Percentiles rank a stretch among this genome's conserved stretches.
Conservation (phyloP, 805 yeast genomes). For the Ogataea parapolymorpha region DNA sequence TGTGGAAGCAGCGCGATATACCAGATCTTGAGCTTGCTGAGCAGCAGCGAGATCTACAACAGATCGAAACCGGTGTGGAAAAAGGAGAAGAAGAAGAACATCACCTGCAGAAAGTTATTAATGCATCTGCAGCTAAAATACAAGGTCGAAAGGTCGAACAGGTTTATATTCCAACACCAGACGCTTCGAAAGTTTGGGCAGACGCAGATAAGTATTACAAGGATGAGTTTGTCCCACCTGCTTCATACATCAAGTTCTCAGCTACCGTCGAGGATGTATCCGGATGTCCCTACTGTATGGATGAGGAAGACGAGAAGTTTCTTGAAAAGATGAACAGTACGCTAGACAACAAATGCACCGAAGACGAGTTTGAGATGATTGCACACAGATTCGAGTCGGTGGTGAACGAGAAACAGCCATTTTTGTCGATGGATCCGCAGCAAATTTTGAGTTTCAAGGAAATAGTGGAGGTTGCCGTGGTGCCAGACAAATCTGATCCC, state of each 20-base stretch:
- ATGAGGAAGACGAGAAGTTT: conserved; percentile 79
- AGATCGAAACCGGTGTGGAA: conserved; percentile 96
- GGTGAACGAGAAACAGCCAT: conserved; percentile 83
- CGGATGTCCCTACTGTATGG: conserved; percentile 85
- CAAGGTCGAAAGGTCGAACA: conserved; percentile 48
- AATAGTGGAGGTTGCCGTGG: conserved; percentile 49
- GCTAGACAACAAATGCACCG: conserved; percentile 49
- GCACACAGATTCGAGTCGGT: conserved; percentile 71
- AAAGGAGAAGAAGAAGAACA: conserved; percentile 97
- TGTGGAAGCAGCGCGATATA: conserved; percentile 72
- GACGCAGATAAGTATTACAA: conserved; percentile 72
- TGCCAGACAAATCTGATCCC: conserved; percentile 46
- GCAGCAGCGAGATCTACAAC: conserved; percentile 81
- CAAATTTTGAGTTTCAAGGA: conserved; percentile 72
- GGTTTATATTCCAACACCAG: conserved; percentile 94
- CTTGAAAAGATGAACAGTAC: conserved; percentile 41
- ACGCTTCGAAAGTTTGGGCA: conserved; percentile 80
- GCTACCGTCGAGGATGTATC: conserved; percentile 95
- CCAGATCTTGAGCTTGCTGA: conserved; percentile 76
- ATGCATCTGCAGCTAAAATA: conserved; percentile 69
- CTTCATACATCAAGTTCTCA: conserved; percentile 78
- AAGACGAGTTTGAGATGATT: conserved; percentile 81
- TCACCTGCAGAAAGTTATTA: conserved; percentile 87
- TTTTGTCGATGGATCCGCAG: conserved; percentile 76
- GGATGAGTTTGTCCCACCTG: conserved; percentile 67